Evolutionary conservation across 2,329 filamentous ascomycete genomes (phyloP), one percentile per base, ranked within the genome.

Genomic region (Penicillium sp.): DNA sequence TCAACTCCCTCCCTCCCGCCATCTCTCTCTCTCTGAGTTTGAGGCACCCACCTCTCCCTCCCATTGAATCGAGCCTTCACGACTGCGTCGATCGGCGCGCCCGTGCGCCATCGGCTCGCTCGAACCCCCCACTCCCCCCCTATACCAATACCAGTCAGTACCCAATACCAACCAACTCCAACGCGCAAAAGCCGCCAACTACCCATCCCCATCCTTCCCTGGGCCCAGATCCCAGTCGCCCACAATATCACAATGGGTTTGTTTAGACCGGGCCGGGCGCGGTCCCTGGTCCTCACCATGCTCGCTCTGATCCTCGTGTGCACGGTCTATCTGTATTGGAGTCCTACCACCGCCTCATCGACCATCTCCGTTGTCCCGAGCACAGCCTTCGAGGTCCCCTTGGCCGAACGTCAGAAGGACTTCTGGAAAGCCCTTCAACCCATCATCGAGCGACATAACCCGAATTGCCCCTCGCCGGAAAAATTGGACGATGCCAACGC

Each of bases 321-420:
- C 55, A 68, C 67, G 17, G 61, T 72, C 32, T 71, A 72, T 46
- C 58, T 72, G n/a, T 71, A 70, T 54, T 69, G 67, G 66, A 66
- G 66, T 17, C 68, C 68, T 3, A 63, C 61, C 21, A 66, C 64
- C 17, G 67, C 61, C 8, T 62, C 61, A 13, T 59, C 61, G 20
- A 60, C 60, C 23, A 58, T 67, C 37, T 64, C 67, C 23, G 55
- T 68, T 24, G 61, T 70, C 12, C 67, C 68, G 26, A 65, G 66
- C 51, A 66, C 66, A 7, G 61, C 61, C 36, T 70, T 72, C 49
- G 65, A 72, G 54, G 64, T 68, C 6, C 67, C 70, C 33, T 52
- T 72, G 33, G 33, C 59, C 7, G 62, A 73, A 59, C 70, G 69
- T 34, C 70, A 72, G 44, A 69, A 65, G 42, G 66, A 64, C 26